Evolutionary conservation across 108 stramenopile species (phyloP).

Genomic region (Fragilaria crotonensis): DNA sequence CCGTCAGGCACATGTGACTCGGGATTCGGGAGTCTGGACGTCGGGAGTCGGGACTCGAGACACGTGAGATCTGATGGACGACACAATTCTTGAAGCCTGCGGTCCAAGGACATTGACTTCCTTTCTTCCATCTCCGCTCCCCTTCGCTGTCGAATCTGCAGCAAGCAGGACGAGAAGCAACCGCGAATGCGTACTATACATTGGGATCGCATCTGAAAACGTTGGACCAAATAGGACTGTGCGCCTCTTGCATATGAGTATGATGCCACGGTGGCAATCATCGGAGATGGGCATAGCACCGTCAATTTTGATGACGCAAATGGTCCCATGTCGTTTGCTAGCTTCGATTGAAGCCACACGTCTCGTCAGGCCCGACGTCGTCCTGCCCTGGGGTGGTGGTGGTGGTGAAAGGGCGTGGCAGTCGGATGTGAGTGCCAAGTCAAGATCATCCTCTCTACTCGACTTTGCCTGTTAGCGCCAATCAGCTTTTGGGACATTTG

Average conservation of each 20-base stretch:
- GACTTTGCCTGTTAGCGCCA: too few species aligned
- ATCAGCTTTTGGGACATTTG: slow-evolving; percentile 19
- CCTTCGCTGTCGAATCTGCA: slow-evolving; percentile 18
- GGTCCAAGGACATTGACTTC: slow-evolving; percentile 42
- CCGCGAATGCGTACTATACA: slow-evolving; percentile 6
- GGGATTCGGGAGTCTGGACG: too few species aligned
- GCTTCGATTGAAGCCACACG: not conserved
- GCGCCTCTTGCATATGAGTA: not conserved
- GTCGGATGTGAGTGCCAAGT: slow-evolving; percentile 11
- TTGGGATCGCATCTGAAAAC: not conserved
- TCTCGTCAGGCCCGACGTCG: not conserved
- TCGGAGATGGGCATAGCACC: slow-evolving; percentile 15
- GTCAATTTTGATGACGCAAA: slow-evolving; percentile 13
- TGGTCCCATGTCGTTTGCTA: not conserved
- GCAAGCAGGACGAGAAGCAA: slow-evolving; percentile 12
- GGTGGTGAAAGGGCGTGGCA: not conserved
- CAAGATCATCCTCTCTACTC: slow-evolving; percentile 32
- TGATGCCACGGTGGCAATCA: not conserved
- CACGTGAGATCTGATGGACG: slow-evolving; percentile 70
- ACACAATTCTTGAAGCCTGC: slow-evolving; percentile 83
- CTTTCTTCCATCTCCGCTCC: slow-evolving; percentile 28
- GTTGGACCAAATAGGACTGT: not conserved
- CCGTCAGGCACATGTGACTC: too few species aligned
- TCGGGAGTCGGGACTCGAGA: too few species aligned
- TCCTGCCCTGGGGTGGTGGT: not conserved